phyloP scores from a whole-genome alignment of 2,329 filamentous ascomycete genomes.

The Bipolaris oryzae region DNA sequence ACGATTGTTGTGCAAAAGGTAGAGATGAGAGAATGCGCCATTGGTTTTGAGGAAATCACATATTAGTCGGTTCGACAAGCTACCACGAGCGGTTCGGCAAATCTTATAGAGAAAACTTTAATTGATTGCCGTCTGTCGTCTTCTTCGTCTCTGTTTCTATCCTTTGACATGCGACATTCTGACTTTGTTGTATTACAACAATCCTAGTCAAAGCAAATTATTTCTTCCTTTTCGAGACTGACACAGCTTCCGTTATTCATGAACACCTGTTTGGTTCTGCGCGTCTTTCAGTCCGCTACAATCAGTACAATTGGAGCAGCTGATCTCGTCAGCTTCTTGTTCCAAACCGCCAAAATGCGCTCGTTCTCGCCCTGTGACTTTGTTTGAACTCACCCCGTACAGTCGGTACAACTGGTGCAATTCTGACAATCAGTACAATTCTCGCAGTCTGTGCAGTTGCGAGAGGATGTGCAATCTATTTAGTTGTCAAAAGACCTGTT shows the following conservation, averaged over 20 bases:
- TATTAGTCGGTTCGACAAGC: no score
- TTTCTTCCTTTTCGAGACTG: background rate
- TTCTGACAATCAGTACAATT: conserved; percentile 6
- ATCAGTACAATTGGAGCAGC: conserved; percentile 14
- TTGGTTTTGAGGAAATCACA: no score
- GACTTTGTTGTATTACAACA: background rate
- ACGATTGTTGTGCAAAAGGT: no score
- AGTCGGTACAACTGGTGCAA: conserved; percentile 8
- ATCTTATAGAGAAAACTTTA: background rate
- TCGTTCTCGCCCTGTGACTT: background rate
- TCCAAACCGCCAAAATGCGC: background rate
- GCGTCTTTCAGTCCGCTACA: conserved; percentile 13
- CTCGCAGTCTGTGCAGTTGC: conserved; percentile 3
- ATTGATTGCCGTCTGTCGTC: background rate
- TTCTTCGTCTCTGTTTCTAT: no score
- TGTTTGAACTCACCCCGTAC: conserved; percentile 2
- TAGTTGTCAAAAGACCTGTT: background rate
- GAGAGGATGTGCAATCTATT: conserved; percentile 8
- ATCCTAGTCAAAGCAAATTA: background rate
- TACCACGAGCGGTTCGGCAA: background rate
- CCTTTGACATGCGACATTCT: background rate
- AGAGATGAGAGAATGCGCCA: no score
- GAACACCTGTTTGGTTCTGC: conserved; percentile 11
- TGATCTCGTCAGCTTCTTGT: conserved; percentile 2
- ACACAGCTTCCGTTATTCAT: background rate